A percentile compares a stretch with the other conserved stretches of the same genome.
These are phyloP conservation scores for Mycena olivaceomarginata DNA, from an alignment of 768 basidiomycete genomes.

Conservation along the genomic window DNA sequence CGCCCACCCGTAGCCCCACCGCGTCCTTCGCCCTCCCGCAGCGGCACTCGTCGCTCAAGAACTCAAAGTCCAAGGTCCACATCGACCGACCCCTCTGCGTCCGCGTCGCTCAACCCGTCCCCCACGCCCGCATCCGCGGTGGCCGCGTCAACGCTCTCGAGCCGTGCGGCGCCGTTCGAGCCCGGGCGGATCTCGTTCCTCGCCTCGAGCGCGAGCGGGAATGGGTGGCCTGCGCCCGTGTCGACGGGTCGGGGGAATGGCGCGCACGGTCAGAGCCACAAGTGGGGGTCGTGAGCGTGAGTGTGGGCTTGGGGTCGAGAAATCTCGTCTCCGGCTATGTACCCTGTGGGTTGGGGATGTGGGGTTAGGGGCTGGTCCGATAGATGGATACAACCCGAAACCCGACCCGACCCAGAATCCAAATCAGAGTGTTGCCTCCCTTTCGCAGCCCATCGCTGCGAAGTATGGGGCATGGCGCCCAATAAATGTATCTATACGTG, in stretches of 20 bases:
- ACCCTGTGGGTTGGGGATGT: not conserved
- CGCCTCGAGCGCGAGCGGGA: not conserved
- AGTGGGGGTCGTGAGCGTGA: conserved; percentile 27
- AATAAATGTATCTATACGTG: conserved; percentile 16
- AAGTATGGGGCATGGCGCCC: not conserved
- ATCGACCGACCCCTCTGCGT: conserved; percentile 44
- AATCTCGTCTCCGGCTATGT: too few species aligned
- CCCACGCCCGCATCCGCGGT: conserved; percentile 42
- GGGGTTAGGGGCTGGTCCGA: not conserved
- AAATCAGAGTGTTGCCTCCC: too few species aligned
- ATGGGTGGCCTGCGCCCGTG: conserved; percentile 14
- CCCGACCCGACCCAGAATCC: too few species aligned
- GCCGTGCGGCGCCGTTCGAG: conserved; percentile 74
- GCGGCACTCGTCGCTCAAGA: conserved; percentile 52
- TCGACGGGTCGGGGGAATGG: conserved; percentile 4
- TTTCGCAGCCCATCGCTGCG: too few species aligned
- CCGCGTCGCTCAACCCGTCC: conserved; percentile 40
- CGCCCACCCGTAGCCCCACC: conserved; percentile 43
- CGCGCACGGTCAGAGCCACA: not conserved
- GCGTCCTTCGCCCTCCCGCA: conserved; percentile 49
- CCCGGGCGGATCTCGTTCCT: conserved; percentile 54
- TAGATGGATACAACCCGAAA: not conserved
- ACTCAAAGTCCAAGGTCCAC: not conserved
- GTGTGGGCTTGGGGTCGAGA: too few species aligned
- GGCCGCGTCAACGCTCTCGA: conserved; percentile 66